A percentile compares a stretch with the other conserved stretches of the same genome.
phyloP scores from a whole-genome alignment of 805 yeast species.

The Hanseniaspora valbyensis region DNA sequence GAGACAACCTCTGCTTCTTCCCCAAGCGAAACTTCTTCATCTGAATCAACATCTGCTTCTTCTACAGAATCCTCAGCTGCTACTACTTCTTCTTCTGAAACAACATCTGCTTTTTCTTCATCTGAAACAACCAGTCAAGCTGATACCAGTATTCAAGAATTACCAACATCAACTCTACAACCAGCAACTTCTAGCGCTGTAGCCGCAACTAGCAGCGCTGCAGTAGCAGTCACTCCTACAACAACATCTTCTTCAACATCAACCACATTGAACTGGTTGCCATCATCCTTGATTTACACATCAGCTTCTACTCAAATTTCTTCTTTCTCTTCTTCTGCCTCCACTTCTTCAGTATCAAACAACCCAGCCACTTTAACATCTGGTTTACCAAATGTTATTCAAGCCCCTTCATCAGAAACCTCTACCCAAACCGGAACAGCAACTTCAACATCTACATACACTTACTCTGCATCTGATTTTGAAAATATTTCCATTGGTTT shows the following conservation, averaged over 20 bases:
- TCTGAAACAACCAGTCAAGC: no score
- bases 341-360: conserved; percentile 12
- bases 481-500: conserved; percentile 35
- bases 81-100: no score
- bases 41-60: conserved; percentile 16
- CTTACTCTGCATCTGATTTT: conserved; percentile 24
- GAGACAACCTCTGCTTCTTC: conserved; percentile 16
- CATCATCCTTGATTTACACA: conserved; percentile 24
- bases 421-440: not conserved
- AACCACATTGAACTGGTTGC: conserved; percentile 19
- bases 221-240: not conserved
- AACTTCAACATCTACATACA: not conserved
- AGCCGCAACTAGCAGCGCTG: not conserved
- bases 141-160: no score
- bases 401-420: conserved; percentile 23
- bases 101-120: no score
- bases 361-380: conserved; percentile 23
- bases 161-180: not conserved
- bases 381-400: conserved; percentile 33
- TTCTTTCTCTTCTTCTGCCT: conserved; percentile 19
- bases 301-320: no score
- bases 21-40: not conserved
- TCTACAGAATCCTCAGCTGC: no score
- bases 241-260: conserved; percentile 10
- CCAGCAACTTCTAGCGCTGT: not conserved